phyloP scores from a whole-genome alignment of 2,329 filamentous ascomycete species.

The Thyridium curvatum region DNA sequence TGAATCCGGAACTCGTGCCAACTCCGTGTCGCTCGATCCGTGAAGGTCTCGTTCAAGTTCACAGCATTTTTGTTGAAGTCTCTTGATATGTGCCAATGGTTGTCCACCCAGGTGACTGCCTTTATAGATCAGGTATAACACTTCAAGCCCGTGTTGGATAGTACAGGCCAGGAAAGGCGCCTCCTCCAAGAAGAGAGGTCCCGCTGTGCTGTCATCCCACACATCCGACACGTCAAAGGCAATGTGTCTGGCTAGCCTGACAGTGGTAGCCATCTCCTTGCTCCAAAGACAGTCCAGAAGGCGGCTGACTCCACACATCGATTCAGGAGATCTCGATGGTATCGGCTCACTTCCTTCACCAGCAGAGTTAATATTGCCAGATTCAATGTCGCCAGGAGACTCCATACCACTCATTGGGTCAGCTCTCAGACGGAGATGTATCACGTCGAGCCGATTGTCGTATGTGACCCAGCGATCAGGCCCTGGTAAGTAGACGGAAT shows the following conservation, averaged over 20 bases:
- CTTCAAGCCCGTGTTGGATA: constrained; percentile 18
- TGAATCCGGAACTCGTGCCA: constrained; percentile 16
- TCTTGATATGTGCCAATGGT: constrained; percentile 19
- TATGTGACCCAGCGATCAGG: constrained; percentile 14
- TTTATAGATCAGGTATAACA: constrained; percentile 24
- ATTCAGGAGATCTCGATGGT: no score
- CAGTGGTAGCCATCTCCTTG: constrained; percentile 15
- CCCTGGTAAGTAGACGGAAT: constrained; percentile 16
- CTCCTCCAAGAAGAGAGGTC: constrained; percentile 16
- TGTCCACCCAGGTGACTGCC: no score
- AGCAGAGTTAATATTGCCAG: no score
- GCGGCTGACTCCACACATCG: constrained; percentile 7
- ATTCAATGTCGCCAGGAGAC: neutral
- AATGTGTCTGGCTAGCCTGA: constrained; percentile 15
- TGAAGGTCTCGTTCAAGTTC: constrained; percentile 15
- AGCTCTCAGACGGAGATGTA: constrained; percentile 14
- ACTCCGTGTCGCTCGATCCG: constrained; percentile 6
- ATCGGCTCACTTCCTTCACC: no score
- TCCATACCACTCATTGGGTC: no score
- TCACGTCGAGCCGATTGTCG: constrained; percentile 15
- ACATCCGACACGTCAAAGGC: constrained; percentile 20
- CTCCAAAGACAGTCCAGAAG: constrained; percentile 22
- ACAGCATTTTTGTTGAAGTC: constrained; percentile 10
- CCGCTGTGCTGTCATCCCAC: constrained; percentile 3
- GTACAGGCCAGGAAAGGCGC: constrained; percentile 19